Evolutionary conservation across 2,329 filamentous ascomycete genomes (phyloP), one percentile per base, ranked within the genome.

Genomic region (Dactylellina leptospora): DNA sequence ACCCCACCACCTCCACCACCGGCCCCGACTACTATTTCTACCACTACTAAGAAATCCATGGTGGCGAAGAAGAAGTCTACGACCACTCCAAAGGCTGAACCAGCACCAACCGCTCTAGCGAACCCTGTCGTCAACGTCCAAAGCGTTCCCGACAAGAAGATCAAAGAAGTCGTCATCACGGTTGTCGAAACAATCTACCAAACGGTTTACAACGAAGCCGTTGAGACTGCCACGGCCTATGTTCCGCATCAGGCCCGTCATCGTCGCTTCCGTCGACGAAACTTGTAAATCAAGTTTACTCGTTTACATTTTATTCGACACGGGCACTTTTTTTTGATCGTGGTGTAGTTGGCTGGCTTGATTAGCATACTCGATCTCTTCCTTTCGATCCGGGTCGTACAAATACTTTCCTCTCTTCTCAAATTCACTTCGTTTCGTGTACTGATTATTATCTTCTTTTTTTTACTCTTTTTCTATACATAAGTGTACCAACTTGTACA

Each of bases 61-160:
- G 51, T 55, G 36, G n/a, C 53, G 1, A 56, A 56, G 23, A 22
- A 42, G 20, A 44, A 51, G 44, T 18, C 45, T 2, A 50, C 56
- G 10, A 38, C 58, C n/a, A 40, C 55, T 30, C 25, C 42, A 16
- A 33, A 54, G 40, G 27, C 42, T 20, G 22, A 27, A 11, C 48
- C 56, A 23, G 22, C 56, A 27, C 18, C 64, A 1, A 40, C 4
- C 0, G 51, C 47, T 22, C 55, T 51, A 18, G 51, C 66, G 22
- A 70, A 70, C 22, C 64, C 64, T 18, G 55, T 70, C n/a, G 10
- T 56, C 36, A 33, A 62, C n/a, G 66, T 71, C n/a, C 54, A 23
- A 6, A 68, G 45, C 16, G 54, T 54, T 11, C 54, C 62, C 5
- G 61, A 66, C 5, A 68, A 68, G 62, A 68, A 68, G 47, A 23